Evolutionary conservation across 371 early-diverging fungal species (phyloP).

Genomic region (Mucor plumbeus): DNA sequence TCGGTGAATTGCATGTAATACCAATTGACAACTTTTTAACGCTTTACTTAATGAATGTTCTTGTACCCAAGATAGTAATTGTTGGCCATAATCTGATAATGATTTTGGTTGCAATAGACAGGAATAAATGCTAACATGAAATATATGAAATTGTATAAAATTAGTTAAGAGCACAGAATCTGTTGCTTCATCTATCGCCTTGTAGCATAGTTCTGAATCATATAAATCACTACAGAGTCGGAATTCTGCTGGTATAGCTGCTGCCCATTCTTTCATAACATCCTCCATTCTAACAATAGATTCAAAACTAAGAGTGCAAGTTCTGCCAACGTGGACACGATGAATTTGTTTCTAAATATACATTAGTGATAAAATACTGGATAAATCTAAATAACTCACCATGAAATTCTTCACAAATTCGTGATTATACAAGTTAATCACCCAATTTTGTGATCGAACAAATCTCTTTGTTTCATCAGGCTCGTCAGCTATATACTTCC

Average conservation of each 20-base stretch:
- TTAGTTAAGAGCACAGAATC: slow-evolving; percentile 5
- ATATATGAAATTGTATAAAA: slow-evolving; percentile 15
- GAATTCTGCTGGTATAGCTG: slow-evolving; percentile 11
- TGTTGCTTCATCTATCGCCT: slow-evolving; percentile 3
- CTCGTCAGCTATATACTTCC: slow-evolving; percentile 16
- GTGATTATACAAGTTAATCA: slow-evolving; percentile 7
- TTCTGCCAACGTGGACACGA: slow-evolving; percentile 18
- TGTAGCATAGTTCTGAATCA: slow-evolving; percentile 2
- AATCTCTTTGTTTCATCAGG: not conserved
- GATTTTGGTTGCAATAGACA: slow-evolving; percentile 20
- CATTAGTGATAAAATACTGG: not conserved
- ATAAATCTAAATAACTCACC: not conserved
- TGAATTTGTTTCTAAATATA: slow-evolving; percentile 7
- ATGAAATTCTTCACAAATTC: slow-evolving; percentile 11
- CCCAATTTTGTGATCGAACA: slow-evolving; percentile 6
- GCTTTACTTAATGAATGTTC: slow-evolving; percentile 15
- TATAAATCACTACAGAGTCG: slow-evolving; percentile 12
- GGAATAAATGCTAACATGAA: slow-evolving; percentile 13
- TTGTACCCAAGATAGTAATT: slow-evolving; percentile 12
- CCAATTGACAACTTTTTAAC: not conserved
- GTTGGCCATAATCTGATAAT: not conserved
- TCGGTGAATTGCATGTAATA: slow-evolving; percentile 8
- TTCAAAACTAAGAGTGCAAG: slow-evolving; percentile 25
- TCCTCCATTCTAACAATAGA: slow-evolving; percentile 18
- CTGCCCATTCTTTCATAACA: slow-evolving; percentile 14